phyloP scores from a whole-genome alignment of 2,329 filamentous ascomycete species.

The Curvularia eragrostidis region DNA sequence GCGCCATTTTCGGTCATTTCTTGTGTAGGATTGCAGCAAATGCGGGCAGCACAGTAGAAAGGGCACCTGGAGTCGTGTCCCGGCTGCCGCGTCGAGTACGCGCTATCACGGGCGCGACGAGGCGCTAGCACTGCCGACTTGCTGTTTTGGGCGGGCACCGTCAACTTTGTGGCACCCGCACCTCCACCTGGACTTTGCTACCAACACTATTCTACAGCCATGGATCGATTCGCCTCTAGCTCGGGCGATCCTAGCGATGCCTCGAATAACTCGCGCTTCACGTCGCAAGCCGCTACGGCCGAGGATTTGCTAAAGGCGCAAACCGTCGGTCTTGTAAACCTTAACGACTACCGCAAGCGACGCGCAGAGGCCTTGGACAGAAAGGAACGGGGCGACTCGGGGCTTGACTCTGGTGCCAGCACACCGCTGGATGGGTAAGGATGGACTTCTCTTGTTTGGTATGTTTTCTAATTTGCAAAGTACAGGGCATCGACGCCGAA shows the following conservation, averaged over 20 bases:
- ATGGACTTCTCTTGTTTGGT: neutral
- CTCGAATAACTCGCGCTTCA: slow-evolving; percentile 67
- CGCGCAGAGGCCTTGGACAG: slow-evolving; percentile 92
- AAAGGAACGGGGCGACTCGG: slow-evolving; percentile 81
- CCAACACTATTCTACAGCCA: slow-evolving; percentile 11
- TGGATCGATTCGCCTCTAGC: slow-evolving; percentile 41
- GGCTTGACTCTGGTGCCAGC: slow-evolving; percentile 61
- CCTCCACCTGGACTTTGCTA: neutral
- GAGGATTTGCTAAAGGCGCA: slow-evolving; percentile 83
- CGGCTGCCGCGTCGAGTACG: slow-evolving; percentile 24
- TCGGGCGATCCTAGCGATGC: slow-evolving; percentile 28
- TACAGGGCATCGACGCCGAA: slow-evolving; percentile 61
- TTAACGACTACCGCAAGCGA: slow-evolving; percentile 94
- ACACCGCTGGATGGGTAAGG: slow-evolving; percentile 68
- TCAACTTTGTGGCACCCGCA: slow-evolving; percentile 2
- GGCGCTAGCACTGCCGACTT: slow-evolving; percentile 9
- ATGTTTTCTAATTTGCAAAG: slow-evolving; percentile 61
- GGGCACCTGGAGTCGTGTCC: slow-evolving; percentile 5
- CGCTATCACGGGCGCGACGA: slow-evolving; percentile 32
- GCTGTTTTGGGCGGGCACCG: slow-evolving; percentile 16
- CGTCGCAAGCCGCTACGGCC: slow-evolving; percentile 75
- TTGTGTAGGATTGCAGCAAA: slow-evolving; percentile 2
- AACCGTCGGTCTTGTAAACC: slow-evolving; percentile 87
- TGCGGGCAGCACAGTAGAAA: neutral
- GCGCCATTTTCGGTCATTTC: slow-evolving; percentile 26